These are phyloP conservation scores for Ophiostoma populinum DNA, from an alignment of 2,329 filamentous ascomycete genomes.

Conservation along the genomic window DNA sequence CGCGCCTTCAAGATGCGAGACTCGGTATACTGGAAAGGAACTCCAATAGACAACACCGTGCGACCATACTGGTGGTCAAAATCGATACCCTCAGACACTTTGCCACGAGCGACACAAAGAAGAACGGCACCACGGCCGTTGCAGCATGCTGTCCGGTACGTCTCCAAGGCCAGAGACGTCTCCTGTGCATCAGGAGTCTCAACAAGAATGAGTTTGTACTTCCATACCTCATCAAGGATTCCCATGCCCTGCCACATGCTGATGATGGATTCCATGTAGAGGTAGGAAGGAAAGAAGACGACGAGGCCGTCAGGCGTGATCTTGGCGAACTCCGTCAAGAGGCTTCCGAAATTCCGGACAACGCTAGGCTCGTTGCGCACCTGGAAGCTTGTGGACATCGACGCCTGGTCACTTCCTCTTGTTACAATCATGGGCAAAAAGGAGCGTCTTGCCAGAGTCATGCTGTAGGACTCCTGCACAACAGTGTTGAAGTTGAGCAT, in stretches of 20 bases:
- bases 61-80: constrained; percentile 98
- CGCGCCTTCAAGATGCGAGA: constrained; percentile 91
- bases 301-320: constrained; percentile 94
- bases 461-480: constrained; percentile 90
- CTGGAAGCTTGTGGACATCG: constrained; percentile 85
- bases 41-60: constrained; percentile 88
- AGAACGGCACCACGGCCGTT: constrained; percentile 89
- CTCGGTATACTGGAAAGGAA: constrained; percentile 97
- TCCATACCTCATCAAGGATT: constrained; percentile 94
- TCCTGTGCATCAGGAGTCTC: constrained; percentile 97
- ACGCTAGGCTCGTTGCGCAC: constrained; percentile 91
- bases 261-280: constrained; percentile 99
- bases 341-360: constrained; percentile 88
- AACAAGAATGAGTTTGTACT: constrained; percentile 94
- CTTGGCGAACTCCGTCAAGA: constrained; percentile 88
- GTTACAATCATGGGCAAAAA: constrained; percentile 98
- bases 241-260: constrained; percentile 99
- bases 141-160: constrained; percentile 92
- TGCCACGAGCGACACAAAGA: constrained; percentile 88
- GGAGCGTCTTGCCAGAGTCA: constrained; percentile 87
- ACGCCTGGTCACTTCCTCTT: constrained; percentile 80
- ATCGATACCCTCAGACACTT: constrained; percentile 96
- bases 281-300: constrained; percentile 97
- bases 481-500: constrained; percentile 91
- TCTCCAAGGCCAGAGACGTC: constrained; percentile 86